Base-by-base conservation (phyloP, 768 basidiomycete genomes). In the Mycena floridula region DNA sequence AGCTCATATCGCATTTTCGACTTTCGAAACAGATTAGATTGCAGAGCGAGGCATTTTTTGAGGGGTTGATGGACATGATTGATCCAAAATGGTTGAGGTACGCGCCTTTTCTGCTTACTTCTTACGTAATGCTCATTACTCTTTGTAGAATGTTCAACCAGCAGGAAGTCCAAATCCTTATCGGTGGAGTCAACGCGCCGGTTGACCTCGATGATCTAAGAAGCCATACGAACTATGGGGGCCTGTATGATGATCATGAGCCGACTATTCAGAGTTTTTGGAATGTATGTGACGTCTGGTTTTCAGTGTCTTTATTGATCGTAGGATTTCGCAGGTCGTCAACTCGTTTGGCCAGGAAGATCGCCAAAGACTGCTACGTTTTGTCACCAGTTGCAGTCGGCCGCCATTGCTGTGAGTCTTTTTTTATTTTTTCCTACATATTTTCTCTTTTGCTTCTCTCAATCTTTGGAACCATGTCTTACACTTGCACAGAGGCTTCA, bases 371-470 rank as follows among this genome's bases (percentile, higher is more conserved):
- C 68, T 98, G 45, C 63, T 99, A 46, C 76, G 89, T 12, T 99
- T 98, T 54, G 95, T 92, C 16, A 97, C 96, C 15, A 91, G 89
- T 51, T 93, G 91, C 54, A 85, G 88, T 54, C 74, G 91, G 13
- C 90, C 94, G 0, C 94, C 92, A 0, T 65, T 97, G 22, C 69
- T 94, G 82, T 89, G 52, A 53, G 85, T 68, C 3, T 13, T 2
- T 22, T 26, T 28, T 26, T 36, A 30, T 13, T 16, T 37, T 8
- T 6, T 32, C 15, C 24, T 40, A 18, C 48, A 46, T 26, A 50
- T 39, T 24, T n/a, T 16, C 16, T 27, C 32, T 22, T 21, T n/a
- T 22, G 37, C 27, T 40, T n/a, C n/a, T n/a, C n/a, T n/a, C n/a
- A n/a, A n/a, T n/a, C n/a, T n/a, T n/a, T n/a, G n/a, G n/a, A n/a